These are phyloP conservation scores for Nannochloropsis salina DNA, from an alignment of 108 stramenopile genomes.

Conservation along the genomic window DNA sequence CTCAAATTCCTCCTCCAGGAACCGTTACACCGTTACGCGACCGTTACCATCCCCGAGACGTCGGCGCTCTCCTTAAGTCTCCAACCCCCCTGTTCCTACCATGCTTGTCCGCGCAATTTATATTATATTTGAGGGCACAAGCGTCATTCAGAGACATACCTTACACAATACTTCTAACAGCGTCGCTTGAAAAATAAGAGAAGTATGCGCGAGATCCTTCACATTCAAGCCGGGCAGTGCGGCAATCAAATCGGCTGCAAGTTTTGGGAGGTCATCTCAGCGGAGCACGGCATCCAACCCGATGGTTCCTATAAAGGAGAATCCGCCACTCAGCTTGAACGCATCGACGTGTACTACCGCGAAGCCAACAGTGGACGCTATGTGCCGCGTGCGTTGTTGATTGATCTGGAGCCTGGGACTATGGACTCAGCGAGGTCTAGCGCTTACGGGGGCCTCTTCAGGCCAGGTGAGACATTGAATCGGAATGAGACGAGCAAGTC, in stretches of 20 bases:
- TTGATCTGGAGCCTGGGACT: slow-evolving; percentile 57
- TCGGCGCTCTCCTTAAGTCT: too few relatives aligned
- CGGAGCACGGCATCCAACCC: slow-evolving; percentile 69
- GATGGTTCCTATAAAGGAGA: slow-evolving; percentile 63
- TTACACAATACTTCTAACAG: too few relatives aligned
- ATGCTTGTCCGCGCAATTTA: too few relatives aligned
- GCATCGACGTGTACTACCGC: slow-evolving; percentile 80
- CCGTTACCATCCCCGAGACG: too few relatives aligned
- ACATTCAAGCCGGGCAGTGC: slow-evolving; percentile 92
- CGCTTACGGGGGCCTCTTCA: slow-evolving; percentile 73
- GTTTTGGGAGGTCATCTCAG: slow-evolving; percentile 64
- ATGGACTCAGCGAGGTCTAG: slow-evolving; percentile 75
- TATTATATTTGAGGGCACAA: too few relatives aligned
- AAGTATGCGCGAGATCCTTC: slow-evolving; percentile 92
- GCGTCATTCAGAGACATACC: too few relatives aligned
- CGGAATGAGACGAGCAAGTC: too few relatives aligned
- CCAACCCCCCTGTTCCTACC: too few relatives aligned
- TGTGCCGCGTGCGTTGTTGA: slow-evolving; percentile 67
- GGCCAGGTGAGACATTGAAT: slow-evolving; percentile 53
- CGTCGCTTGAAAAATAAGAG: too few relatives aligned
- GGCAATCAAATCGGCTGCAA: slow-evolving; percentile 92
- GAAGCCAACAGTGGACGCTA: slow-evolving; percentile 71
- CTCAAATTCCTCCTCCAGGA: too few relatives aligned
- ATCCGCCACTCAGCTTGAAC: slow-evolving; percentile 70
- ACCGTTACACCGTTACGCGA: too few relatives aligned